Conservation (phyloP, 2,329 filamentous ascomycete species). For the Didymella lethalis region DNA sequence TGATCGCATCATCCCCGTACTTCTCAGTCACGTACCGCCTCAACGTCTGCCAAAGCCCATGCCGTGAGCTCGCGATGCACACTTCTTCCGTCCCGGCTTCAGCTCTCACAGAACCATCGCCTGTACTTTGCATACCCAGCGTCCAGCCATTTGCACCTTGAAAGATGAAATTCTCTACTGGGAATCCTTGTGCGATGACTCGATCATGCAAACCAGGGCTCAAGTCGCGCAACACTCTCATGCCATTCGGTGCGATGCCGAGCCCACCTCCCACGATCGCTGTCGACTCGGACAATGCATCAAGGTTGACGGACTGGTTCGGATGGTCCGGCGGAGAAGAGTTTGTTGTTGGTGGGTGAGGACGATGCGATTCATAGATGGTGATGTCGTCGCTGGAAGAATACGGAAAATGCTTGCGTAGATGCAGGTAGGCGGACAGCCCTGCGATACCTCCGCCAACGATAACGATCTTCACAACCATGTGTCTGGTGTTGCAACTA, state of each 20-base stretch:
- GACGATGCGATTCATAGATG: slow-evolving; percentile 1
- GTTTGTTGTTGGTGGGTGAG: not conserved
- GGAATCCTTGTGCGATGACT: slow-evolving; percentile 33
- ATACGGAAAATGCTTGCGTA: slow-evolving; percentile 34
- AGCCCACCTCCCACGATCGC: slow-evolving; percentile 29
- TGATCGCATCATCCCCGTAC: slow-evolving; percentile 20
- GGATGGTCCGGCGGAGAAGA: no score
- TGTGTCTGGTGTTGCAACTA: not conserved
- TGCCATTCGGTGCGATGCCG: slow-evolving; percentile 41
- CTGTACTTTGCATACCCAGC: slow-evolving; percentile 25
- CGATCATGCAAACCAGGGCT: slow-evolving; percentile 25
- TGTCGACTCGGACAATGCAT: slow-evolving; percentile 4
- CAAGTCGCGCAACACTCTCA: slow-evolving; percentile 34
- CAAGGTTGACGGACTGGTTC: slow-evolving; percentile 1
- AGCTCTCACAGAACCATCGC: slow-evolving; percentile 17
- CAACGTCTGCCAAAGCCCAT: slow-evolving; percentile 37
- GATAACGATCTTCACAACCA: slow-evolving; percentile 22
- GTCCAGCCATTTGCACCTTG: slow-evolving; percentile 32
- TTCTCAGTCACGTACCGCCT: slow-evolving; percentile 22
- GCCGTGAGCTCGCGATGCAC: slow-evolving; percentile 30
- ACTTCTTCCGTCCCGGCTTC: slow-evolving; percentile 22
- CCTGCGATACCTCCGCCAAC: slow-evolving; percentile 28
- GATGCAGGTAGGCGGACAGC: slow-evolving; percentile 33
- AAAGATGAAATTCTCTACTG: slow-evolving; percentile 30
- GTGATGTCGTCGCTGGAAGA: slow-evolving; percentile 28